Percentiles rank a stretch among this genome's conserved stretches.
Conservation (phyloP, 2,329 filamentous ascomycete species). For the Microcyclospora pomicola region DNA sequence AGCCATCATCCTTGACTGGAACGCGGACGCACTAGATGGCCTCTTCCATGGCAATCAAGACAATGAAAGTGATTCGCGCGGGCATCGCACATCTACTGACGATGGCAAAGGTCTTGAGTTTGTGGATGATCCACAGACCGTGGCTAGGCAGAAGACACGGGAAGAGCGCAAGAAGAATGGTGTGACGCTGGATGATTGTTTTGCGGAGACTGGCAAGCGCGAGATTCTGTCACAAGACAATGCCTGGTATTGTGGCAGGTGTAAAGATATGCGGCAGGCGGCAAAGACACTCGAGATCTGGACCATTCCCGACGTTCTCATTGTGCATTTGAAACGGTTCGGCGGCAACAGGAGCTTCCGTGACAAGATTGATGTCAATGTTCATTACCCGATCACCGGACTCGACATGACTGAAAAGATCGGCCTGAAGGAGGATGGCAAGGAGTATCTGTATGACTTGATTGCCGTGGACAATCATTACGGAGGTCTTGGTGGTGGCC, state of each 20-base stretch:
- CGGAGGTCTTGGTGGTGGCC: constrained; percentile 81
- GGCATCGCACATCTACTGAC: constrained; percentile 35
- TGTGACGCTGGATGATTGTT: constrained; percentile 74
- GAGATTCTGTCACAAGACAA: constrained; percentile 91
- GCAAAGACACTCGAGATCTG: constrained; percentile 96
- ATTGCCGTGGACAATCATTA: constrained; percentile 95
- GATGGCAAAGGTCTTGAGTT: constrained; percentile 47
- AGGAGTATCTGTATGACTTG: constrained; percentile 76
- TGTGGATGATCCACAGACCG: constrained; percentile 43
- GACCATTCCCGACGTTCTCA: constrained; percentile 89
- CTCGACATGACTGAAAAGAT: constrained; percentile 72
- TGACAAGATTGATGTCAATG: constrained; percentile 80
- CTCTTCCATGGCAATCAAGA: constrained; percentile 45
- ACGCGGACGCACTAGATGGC: constrained; percentile 50
- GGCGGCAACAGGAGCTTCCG: constrained; percentile 68
- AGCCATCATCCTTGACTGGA: constrained; percentile 80
- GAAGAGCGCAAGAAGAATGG: constrained; percentile 56
- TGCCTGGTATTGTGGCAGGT: constrained; percentile 93
- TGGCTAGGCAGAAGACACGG: constrained; percentile 49
- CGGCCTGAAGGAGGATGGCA: constrained; percentile 64
- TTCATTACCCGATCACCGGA: constrained; percentile 82
- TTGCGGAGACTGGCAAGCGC: constrained; percentile 87
- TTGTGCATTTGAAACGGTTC: constrained; percentile 92
- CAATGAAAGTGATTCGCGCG: constrained; percentile 40
- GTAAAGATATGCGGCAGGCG: constrained; percentile 83